Evolutionary conservation across 768 basidiomycete species (phyloP), one percentile per base, ranked within the genome.

Genomic region (Coprinopsis strossmayeri): DNA sequence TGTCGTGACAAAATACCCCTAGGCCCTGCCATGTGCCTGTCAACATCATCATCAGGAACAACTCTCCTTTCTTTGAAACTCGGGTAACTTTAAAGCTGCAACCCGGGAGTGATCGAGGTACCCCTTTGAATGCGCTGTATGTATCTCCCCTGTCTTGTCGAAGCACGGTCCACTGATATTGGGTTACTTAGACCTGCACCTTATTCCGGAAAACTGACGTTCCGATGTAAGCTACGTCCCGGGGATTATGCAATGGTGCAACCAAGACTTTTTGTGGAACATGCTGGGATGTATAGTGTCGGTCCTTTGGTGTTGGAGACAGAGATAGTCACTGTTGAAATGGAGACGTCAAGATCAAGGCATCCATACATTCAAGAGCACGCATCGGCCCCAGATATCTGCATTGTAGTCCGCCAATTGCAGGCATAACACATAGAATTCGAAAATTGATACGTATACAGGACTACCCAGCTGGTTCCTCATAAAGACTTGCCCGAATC

Each of bases 241-340:
- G 67, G 70, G 3, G 66, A 76, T 49, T 63, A 68, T 2, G 60
- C 63, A 11, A 63, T 59, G 0, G 51, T 88, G 17, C 63, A 66
- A 18, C 72, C 79, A 1, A 76, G 68, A 42, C 62, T 91, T 2
- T 86, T 81, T 73, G 69, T 81, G 9, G 64, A 73, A 11, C 74
- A 74, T 34, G 79, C 87, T 25, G 87, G 87, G 11, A 70, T 71
- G 20, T 86, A 88, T 59, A 67, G 67, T 11, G 66, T 91, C 13
- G 75, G 74, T 25, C 75, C 77, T 3, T 95, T 91, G 90, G 69
- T 66, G 34, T 55, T 88, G 9, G 82, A 86, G 56, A 81, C 80
- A 1, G 62, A 65, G 43, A 50, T 68, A 21, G 24, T 26, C n/a
- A 46, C 34, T 4, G 34, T 49, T 25, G 21, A 48, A 17, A n/a